phyloP scores from a whole-genome alignment of 192 early-diverging fungal species.

The Mortierella hygrophila region DNA sequence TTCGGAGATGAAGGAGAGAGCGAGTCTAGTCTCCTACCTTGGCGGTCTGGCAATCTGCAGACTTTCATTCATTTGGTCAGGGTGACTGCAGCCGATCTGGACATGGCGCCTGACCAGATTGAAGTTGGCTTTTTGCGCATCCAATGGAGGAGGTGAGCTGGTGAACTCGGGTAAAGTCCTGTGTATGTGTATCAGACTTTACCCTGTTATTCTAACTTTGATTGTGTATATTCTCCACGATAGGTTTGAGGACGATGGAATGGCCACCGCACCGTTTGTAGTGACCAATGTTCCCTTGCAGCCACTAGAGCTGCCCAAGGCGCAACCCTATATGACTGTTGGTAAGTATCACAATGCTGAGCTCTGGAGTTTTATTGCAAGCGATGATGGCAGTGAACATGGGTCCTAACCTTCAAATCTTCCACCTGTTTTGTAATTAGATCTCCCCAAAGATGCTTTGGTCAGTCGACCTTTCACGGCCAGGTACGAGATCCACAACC shows the following conservation, averaged over 20 bases:
- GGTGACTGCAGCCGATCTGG: constrained; percentile 28
- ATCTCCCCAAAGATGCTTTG: constrained; percentile 65
- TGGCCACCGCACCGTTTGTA: constrained; percentile 21
- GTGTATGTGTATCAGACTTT: neutral
- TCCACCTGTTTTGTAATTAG: constrained; percentile 52
- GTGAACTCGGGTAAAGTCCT: neutral
- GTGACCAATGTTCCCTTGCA: constrained; percentile 48
- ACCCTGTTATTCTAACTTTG: neutral
- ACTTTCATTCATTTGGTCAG: constrained; percentile 35
- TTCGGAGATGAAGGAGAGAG: neutral
- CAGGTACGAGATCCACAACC: constrained; percentile 73
- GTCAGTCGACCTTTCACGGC: constrained; percentile 73
- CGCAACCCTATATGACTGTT: constrained; percentile 50
- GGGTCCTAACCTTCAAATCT: neutral
- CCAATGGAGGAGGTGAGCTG: constrained; percentile 63
- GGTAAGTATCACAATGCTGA: constrained; percentile 37
- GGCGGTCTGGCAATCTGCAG: constrained; percentile 35
- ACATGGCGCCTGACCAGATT: constrained; percentile 36
- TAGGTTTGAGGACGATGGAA: constrained; percentile 23
- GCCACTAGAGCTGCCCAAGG: constrained; percentile 40
- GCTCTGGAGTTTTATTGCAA: neutral
- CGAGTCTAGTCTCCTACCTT: constrained; percentile 4
- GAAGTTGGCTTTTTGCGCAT: constrained; percentile 59
- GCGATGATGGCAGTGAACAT: neutral
- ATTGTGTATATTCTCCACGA: neutral